Conservation (phyloP, 768 basidiomycete genomes). For the Rhodotorula diobovata region DNA sequence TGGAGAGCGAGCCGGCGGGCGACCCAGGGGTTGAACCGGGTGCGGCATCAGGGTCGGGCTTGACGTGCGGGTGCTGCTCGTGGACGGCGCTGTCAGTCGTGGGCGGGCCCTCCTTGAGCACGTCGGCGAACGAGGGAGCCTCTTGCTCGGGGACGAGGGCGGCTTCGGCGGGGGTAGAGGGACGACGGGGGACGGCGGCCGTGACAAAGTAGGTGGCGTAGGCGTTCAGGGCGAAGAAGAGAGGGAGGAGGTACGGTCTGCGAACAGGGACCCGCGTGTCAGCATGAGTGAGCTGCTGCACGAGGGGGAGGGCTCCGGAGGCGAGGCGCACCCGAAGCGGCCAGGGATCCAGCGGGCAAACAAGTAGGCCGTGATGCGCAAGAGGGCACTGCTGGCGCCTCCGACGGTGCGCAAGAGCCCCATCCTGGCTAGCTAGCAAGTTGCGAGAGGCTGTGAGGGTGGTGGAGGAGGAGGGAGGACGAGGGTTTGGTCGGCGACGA, state of each 20-base stretch:
- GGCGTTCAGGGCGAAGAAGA: slow-evolving; percentile 22
- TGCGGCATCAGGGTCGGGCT: slow-evolving; percentile 2
- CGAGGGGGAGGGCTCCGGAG: background rate
- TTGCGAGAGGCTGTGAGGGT: too few relatives aligned
- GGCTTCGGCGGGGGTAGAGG: slow-evolving; percentile 22
- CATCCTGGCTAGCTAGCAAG: too few relatives aligned
- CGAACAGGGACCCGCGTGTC: background rate
- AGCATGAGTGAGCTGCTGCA: background rate
- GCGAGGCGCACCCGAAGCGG: slow-evolving; percentile 14
- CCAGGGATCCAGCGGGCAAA: slow-evolving; percentile 34
- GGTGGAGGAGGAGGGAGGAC: background rate
- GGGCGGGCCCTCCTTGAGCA: slow-evolving; percentile 11
- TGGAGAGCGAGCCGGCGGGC: background rate
- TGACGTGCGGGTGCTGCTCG: slow-evolving; percentile 26
- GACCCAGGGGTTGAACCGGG: background rate
- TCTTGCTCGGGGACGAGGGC: slow-evolving; percentile 24
- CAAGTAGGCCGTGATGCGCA: slow-evolving; percentile 18
- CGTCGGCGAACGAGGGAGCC: slow-evolving; percentile 27
- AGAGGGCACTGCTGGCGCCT: background rate
- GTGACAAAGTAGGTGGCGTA: slow-evolving; percentile 2
- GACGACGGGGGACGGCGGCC: slow-evolving; percentile 6
- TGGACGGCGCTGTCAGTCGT: slow-evolving; percentile 5
- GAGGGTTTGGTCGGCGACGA: too few relatives aligned
- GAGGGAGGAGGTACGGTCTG: slow-evolving; percentile 25
- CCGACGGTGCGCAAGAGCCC: background rate